Base-by-base conservation (phyloP, 2,329 filamentous ascomycete species). In the Fusarium pseudonygamai region DNA sequence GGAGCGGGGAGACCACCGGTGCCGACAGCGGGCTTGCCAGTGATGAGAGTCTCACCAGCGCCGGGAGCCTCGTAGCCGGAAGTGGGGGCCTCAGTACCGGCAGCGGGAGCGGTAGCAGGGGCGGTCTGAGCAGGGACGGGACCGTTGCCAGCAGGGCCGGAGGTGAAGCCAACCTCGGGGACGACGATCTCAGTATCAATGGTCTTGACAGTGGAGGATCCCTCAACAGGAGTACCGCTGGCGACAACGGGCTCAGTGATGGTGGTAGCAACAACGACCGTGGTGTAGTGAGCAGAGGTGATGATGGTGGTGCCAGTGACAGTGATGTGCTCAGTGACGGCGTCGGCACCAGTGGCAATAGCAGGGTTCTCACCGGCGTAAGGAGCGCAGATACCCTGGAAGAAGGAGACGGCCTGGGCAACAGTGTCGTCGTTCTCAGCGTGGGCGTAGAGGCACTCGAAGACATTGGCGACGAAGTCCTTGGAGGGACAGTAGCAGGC, bases 351-450 rank as follows among this genome's bases (percentile, higher is more conserved):
- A 56, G 93, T 97, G 79, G 94, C 89, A 78, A 98, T 93, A 73
- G 88, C 93, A n/a, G 95, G 94, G 89, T 98, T 97, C 80, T 88
- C 78, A 22, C 88, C 86, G 40, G 94, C 88, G 83, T 92, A 92
- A 60, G 88, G 84, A 65, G 93, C 94, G 85, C 96, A 98, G 84
- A 98, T 93, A 81, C 95, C 95, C 83, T 95, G 92, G 87, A 98
- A 92, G 90, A 93, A 97, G 78, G 89, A 88, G 67, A 96, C 88
- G 69, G 94, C 93, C 77, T 90, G 84, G 61, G 90, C 86, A 76
- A 96, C 87, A 80, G 93, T 88, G 50, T 88, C 85, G 69, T 91
- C 88, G 67, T 88, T 87, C 67, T 88, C 87, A 73, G 91, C 93
- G 87, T 95, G 92, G 64, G 95, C 89, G 79, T 92, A 90, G 77